Evolutionary conservation across 176 grass and related monocot species (phyloP), one percentile per base, ranked within the genome.

Genomic region (Otatea glauca): DNA sequence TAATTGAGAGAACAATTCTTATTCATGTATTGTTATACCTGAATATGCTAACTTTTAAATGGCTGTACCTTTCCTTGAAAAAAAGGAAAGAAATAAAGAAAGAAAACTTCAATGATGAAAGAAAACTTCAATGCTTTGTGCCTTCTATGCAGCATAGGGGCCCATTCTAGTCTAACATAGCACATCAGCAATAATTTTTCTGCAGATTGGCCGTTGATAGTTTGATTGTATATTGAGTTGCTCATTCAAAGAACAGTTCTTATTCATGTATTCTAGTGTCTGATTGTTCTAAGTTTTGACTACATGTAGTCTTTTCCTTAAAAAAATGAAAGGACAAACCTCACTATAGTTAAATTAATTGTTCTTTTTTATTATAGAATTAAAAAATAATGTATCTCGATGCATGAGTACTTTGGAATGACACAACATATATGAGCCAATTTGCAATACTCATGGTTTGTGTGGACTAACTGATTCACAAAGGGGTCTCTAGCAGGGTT

Each of bases 281-380:
- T 41, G 24, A 60, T 49, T 74, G 37, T 85, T 85, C 12, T 43
- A 39, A 14, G 58, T 67, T 78, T 79, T 60, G 2, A 79, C 48
- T 60, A 35, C 7, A 20, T 65, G 4, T 58, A 65, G 4, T 20
- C 8, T 49, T 63, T 79, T 49, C 48, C 17, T 37, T 87, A 21
- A 5, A 42, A 5, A 68, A 39, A 39, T 0, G 0, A 4, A 61
- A 24, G 50, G 37, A 16, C 0, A 21, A 76, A 58, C 59, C 8
- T 81, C 20, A 2, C 18, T 78, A 21, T 54, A 42, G 34, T 4
- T 61, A 58, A 24, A 0, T 51, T 86, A 21, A 12, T 62, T 72
- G n/a, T 64, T 80, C 34, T n/a, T 27, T 56, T 77, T 48, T 5
- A 32, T 38, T 61, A 1, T 34, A 60, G 10, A 61, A 72, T 60